phyloP scores from a whole-genome alignment of 148 eudicot species.

The Dianthus caryophyllus region DNA sequence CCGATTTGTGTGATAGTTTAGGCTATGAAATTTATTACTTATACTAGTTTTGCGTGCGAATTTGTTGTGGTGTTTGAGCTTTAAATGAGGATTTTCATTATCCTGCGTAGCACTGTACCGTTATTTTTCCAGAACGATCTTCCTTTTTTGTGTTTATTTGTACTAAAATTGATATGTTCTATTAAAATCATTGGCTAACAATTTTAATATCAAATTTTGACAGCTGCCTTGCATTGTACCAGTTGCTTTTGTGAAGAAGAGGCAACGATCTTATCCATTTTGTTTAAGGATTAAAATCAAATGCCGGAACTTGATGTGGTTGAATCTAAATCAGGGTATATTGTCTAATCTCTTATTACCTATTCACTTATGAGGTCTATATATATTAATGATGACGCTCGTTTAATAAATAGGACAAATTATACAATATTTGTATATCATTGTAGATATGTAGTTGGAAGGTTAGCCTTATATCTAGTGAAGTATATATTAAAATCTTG shows the following conservation, averaged over 20 bases:
- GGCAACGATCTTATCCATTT: not conserved
- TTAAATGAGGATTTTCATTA: too few relatives aligned
- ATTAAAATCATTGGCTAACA: not conserved
- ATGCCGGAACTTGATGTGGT: conserved; percentile 36
- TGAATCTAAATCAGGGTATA: conserved; percentile 29
- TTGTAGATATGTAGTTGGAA: conserved; percentile 3
- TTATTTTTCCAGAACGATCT: not conserved
- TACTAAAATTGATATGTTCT: not conserved
- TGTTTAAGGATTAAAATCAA: conserved; percentile 11
- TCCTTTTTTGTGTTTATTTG: not conserved
- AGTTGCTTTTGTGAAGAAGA: conserved; percentile 17
- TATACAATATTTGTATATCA: not conserved
- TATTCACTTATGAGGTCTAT: not conserved
- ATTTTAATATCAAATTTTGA: not conserved
- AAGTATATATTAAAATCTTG: not conserved
- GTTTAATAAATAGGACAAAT: not conserved
- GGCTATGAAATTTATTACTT: too few relatives aligned
- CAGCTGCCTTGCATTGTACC: conserved; percentile 4
- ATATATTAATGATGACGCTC: not conserved
- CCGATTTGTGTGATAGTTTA: too few relatives aligned
- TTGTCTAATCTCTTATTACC: not conserved
- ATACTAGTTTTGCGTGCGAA: not conserved
- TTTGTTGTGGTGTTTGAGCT: not conserved
- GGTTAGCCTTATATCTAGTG: not conserved
- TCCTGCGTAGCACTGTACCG: not conserved